Conservation (phyloP, 495 filamentous ascomycete genomes). For the Talaromyces thailandensis region DNA sequence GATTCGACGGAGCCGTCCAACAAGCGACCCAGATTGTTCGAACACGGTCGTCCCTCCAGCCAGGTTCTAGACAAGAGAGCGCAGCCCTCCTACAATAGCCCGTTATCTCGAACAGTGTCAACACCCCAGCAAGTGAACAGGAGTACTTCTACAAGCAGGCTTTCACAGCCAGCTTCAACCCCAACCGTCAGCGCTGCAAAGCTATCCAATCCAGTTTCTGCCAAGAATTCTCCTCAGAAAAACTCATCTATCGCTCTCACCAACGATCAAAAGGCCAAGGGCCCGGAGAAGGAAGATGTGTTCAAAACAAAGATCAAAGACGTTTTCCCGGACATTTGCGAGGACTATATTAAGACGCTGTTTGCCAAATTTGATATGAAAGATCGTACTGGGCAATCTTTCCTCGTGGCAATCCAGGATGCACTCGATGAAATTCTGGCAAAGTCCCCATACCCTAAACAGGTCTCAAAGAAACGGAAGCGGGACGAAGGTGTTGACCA, state of each 20-base stretch:
- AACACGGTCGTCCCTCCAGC: not conserved
- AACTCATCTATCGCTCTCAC: not conserved
- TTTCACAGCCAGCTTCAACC: not conserved
- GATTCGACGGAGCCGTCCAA: not conserved
- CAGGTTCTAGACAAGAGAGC: not conserved
- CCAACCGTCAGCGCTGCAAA: not conserved
- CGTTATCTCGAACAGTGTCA: not conserved
- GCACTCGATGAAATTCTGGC: conserved; percentile 38
- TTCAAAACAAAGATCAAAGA: conserved; percentile 31
- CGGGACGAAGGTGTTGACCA: conserved; percentile 8
- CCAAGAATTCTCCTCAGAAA: not conserved
- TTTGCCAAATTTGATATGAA: conserved; percentile 13
- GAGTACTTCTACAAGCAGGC: not conserved
- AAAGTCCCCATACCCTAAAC: conserved; percentile 36
- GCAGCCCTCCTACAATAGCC: not conserved
- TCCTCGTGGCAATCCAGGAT: conserved; percentile 12
- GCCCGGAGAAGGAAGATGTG: conserved; percentile 14
- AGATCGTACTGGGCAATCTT: not conserved
- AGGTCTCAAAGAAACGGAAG: conserved; percentile 29
- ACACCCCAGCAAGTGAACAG: not conserved
- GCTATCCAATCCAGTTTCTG: not conserved
- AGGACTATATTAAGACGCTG: conserved; percentile 29
- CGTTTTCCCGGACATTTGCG: conserved; percentile 43
- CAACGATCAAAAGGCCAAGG: not conserved
- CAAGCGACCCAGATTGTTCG: not conserved